Conservation (phyloP, 768 basidiomycete genomes). For the Epithele typhae region DNA sequence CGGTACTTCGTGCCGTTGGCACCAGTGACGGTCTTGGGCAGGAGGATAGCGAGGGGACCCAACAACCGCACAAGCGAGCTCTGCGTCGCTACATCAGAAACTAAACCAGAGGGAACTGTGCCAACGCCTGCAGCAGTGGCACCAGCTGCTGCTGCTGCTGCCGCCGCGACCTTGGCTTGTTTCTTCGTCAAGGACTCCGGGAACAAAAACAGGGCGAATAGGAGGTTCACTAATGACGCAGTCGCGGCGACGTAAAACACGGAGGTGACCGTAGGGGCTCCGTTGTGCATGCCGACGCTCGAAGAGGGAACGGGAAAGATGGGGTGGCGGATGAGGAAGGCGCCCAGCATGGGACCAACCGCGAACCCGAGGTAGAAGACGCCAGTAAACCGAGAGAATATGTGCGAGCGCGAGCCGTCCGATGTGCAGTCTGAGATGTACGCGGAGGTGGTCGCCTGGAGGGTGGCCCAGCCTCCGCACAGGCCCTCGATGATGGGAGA, state of each 20-base stretch:
- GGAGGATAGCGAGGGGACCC: slow-evolving; percentile 65
- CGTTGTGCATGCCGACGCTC: slow-evolving; percentile 22
- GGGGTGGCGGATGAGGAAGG: slow-evolving; percentile 45
- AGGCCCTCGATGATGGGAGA: slow-evolving; percentile 79
- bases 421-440: slow-evolving; percentile 79
- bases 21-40: slow-evolving; percentile 46
- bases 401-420: slow-evolving; percentile 71
- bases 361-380: slow-evolving; percentile 76
- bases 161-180: slow-evolving; percentile 35
- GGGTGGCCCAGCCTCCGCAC: slow-evolving; percentile 73
- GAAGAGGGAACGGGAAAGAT: slow-evolving; percentile 26
- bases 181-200: slow-evolving; percentile 43
- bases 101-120: slow-evolving; percentile 22
- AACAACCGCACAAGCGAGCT: slow-evolving; percentile 39
- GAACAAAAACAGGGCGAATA: slow-evolving; percentile 56
- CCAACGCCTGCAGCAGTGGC: not conserved
- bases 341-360: slow-evolving; percentile 69
- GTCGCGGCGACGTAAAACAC: slow-evolving; percentile 53
- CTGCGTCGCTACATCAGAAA: slow-evolving; percentile 21
- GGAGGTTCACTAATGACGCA: slow-evolving; percentile 42
- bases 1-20: slow-evolving; percentile 37
- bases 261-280: slow-evolving; percentile 36
- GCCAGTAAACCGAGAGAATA: slow-evolving; percentile 58
- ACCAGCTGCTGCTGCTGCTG: not conserved
- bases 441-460: slow-evolving; percentile 58